Percentiles rank a stretch among this genome's conserved stretches.
Conservation (phyloP, 2,329 filamentous ascomycete species). For the Cryphonectria radicalis region DNA sequence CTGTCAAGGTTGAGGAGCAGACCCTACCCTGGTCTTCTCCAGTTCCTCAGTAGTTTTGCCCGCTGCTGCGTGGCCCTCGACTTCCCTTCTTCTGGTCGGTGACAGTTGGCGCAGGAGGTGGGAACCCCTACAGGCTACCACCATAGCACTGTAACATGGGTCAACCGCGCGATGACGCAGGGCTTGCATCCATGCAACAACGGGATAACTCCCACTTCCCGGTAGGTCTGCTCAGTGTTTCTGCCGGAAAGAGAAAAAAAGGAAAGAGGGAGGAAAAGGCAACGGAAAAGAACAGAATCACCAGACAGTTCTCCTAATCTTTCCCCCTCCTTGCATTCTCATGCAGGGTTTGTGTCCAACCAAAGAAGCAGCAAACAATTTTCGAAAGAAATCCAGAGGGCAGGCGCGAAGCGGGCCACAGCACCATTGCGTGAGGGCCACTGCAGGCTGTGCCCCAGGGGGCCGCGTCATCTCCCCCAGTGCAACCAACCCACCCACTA, state of each 20-base stretch:
- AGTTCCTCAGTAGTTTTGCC: background rate
- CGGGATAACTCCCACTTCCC: background rate
- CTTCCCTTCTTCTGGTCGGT: background rate
- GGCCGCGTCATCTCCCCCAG: slow-evolving; percentile 10
- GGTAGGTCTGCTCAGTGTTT: background rate
- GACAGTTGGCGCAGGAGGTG: background rate
- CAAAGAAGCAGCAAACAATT: background rate
- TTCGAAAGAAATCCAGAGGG: background rate
- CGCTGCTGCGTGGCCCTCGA: background rate
- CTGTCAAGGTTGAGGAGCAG: background rate
- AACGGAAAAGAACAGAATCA: background rate
- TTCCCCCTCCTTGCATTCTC: background rate
- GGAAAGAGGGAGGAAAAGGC: no score
- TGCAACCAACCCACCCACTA: background rate
- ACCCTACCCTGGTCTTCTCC: background rate
- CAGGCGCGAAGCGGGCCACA: background rate
- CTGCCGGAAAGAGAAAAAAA: background rate
- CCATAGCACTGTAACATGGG: background rate
- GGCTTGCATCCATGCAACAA: background rate
- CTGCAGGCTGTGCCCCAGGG: background rate
- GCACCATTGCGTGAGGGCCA: background rate
- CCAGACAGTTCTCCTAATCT: background rate
- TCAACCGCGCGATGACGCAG: background rate
- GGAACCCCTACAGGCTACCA: background rate
- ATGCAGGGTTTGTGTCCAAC: background rate